Percentiles rank a stretch among this genome's conserved stretches.
These are phyloP conservation scores for Adansonia gregorii DNA, from an alignment of 441 rosid genomes.

Conservation along the genomic window DNA sequence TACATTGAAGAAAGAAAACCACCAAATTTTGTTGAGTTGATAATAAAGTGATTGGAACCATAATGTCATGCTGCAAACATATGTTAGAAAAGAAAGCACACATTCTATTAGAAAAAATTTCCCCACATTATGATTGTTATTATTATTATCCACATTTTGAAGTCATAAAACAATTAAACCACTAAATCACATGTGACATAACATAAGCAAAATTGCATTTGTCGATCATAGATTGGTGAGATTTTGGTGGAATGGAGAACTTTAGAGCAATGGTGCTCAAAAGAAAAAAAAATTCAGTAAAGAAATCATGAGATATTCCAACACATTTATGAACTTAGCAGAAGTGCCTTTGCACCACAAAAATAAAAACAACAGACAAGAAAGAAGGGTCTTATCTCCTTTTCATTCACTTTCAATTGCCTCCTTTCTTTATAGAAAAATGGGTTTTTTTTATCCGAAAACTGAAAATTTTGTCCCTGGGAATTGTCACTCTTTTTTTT, in stretches of 20 bases:
- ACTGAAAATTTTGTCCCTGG: constrained; percentile 26
- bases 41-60: neutral
- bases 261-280: constrained; percentile 18
- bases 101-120: neutral
- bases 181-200: neutral
- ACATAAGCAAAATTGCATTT: neutral
- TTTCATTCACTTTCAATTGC: constrained; percentile 21
- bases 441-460: constrained; percentile 10
- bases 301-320: constrained; percentile 19
- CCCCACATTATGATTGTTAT: neutral
- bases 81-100: neutral
- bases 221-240: constrained; percentile 1
- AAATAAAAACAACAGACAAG: constrained; percentile 3
- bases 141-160: neutral
- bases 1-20: neutral
- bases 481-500: constrained; percentile 19
- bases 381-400: constrained; percentile 34
- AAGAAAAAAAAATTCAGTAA: neutral
- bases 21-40: constrained; percentile 14
- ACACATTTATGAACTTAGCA: constrained; percentile 17
- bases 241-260: constrained; percentile 10
- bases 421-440: neutral
- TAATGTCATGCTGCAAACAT: neutral
- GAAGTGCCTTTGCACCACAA: constrained; percentile 28
- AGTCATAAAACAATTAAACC: neutral